A percentile compares a stretch with the other conserved stretches of the same genome.
Evolutionary conservation across 768 basidiomycete species (phyloP).

Genomic region (Cubamyces sp.): DNA sequence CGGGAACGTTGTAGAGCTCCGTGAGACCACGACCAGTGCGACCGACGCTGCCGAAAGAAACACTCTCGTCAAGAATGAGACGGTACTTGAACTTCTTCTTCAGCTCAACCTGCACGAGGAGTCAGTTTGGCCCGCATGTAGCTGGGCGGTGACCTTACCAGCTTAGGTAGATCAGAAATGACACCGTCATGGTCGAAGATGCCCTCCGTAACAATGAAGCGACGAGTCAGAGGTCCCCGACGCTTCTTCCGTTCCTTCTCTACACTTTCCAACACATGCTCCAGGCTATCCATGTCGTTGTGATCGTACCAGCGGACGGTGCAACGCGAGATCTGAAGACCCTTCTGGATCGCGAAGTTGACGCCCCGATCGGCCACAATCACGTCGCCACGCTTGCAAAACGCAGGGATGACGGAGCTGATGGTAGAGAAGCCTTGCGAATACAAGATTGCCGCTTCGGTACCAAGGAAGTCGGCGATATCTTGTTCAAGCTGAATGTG

Average conservation of each 20-base stretch:
- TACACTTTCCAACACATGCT: slow-evolving; percentile 80
- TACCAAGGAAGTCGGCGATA: slow-evolving; percentile 88
- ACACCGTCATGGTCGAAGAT: slow-evolving; percentile 94
- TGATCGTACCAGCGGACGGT: slow-evolving; percentile 97
- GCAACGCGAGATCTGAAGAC: slow-evolving; percentile 89
- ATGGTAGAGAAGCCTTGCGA: slow-evolving; percentile 92
- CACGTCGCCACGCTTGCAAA: slow-evolving; percentile 96
- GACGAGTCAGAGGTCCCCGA: slow-evolving; percentile 76
- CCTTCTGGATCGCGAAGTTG: slow-evolving; percentile 95
- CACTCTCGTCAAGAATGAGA: slow-evolving; percentile 89
- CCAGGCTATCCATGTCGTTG: slow-evolving; percentile 89
- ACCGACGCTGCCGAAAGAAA: slow-evolving; percentile 93
- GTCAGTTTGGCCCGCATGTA: slow-evolving; percentile 4
- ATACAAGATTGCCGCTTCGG: slow-evolving; percentile 89
- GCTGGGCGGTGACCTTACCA: slow-evolving; percentile 55
- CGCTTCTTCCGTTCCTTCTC: slow-evolving; percentile 91
- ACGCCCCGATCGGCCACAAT: slow-evolving; percentile 98
- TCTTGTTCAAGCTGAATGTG: slow-evolving; percentile 89
- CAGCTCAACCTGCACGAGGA: slow-evolving; percentile 72
- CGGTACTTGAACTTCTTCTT: slow-evolving; percentile 97
- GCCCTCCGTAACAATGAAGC: slow-evolving; percentile 97
- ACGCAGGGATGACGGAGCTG: slow-evolving; percentile 94
- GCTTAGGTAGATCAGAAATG: slow-evolving; percentile 89
- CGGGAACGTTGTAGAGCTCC: slow-evolving; percentile 92
- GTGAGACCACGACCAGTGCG: slow-evolving; percentile 94